Evolutionary conservation across 2,329 filamentous ascomycete species (phyloP).

Genomic region (Clonostachys byssicola): DNA sequence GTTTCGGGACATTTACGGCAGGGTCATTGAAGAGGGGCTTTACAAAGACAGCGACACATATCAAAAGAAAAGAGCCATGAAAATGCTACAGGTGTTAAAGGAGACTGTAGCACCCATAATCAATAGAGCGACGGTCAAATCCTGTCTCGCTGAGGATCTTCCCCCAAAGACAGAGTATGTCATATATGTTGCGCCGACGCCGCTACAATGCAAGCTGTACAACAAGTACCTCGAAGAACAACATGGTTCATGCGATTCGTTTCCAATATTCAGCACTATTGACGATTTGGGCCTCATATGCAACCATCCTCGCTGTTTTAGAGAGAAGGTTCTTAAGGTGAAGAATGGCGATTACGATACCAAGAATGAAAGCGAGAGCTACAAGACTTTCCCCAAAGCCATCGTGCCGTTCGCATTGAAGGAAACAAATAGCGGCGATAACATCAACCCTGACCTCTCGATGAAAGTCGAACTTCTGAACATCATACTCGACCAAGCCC

Average conservation of each 20-base stretch:
- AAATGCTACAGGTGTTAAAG: conserved; percentile 67
- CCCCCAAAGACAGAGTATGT: conserved; percentile 80
- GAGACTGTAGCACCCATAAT: conserved; percentile 73
- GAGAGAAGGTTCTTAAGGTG: conserved; percentile 19
- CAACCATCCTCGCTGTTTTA: conserved; percentile 46
- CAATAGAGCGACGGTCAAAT: conserved; percentile 64
- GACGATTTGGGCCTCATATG: conserved; percentile 41
- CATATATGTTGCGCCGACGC: conserved; percentile 66
- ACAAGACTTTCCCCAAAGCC: conserved; percentile 11
- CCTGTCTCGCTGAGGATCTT: conserved; percentile 60
- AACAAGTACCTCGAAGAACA: conserved; percentile 21
- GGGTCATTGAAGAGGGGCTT: conserved; percentile 70
- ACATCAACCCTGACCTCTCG: conserved; percentile 49
- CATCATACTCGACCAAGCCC: conserved; percentile 64
- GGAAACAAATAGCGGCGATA: conserved; percentile 26
- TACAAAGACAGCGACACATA: conserved; percentile 54
- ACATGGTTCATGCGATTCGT: neutral
- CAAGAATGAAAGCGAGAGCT: conserved; percentile 1
- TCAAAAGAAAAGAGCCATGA: conserved; percentile 57
- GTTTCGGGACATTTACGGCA: conserved; percentile 67
- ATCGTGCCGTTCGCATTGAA: conserved; percentile 21
- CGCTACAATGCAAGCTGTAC: conserved; percentile 63
- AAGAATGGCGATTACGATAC: conserved; percentile 4
- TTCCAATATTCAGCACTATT: conserved; percentile 26
- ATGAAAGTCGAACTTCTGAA: conserved; percentile 66